A percentile compares a stretch with the other conserved stretches of the same genome.
phyloP scores from a whole-genome alignment of 495 filamentous ascomycete genomes.

The Penicillium tannophilum region DNA sequence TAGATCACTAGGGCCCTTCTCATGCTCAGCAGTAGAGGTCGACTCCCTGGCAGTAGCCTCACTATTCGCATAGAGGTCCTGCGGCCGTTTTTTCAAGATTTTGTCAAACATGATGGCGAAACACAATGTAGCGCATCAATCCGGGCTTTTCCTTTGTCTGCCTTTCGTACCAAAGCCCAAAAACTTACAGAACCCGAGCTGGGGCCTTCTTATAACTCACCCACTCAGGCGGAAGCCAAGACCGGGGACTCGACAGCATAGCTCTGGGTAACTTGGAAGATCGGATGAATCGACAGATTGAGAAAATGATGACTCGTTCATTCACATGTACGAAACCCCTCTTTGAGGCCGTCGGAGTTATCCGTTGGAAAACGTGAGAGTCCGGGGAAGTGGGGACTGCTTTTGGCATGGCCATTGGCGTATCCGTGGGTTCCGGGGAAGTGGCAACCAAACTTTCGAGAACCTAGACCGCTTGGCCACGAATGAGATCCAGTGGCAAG shows the following conservation, averaged over 20 bases:
- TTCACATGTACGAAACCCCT: background rate
- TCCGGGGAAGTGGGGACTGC: conserved; percentile 25
- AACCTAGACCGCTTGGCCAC: conserved; percentile 20
- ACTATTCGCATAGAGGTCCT: conserved; percentile 15
- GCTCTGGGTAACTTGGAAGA: conserved; percentile 3
- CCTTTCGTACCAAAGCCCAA: background rate
- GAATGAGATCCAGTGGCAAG: conserved; percentile 18
- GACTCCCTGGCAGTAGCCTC: conserved; percentile 19
- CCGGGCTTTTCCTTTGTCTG: background rate
- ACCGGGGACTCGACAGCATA: background rate
- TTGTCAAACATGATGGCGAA: conserved; percentile 24
- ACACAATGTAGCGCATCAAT: background rate
- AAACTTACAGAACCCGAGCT: background rate
- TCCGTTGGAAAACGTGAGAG: conserved; percentile 16
- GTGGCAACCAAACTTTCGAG: conserved; percentile 6
- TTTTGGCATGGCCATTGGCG: conserved; percentile 6
- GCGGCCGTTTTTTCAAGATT: conserved; percentile 18
- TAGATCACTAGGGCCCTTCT: conserved; percentile 25
- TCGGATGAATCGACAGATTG: conserved; percentile 7
- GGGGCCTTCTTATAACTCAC: background rate
- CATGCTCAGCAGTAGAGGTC: conserved; percentile 22
- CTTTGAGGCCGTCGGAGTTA: conserved; percentile 6
- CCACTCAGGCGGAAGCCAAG: background rate
- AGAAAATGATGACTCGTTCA: conserved; percentile 32
- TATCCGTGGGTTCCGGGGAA: conserved; percentile 10